phyloP scores from a whole-genome alignment of 345 rosid species.

The Linum trigynum region DNA sequence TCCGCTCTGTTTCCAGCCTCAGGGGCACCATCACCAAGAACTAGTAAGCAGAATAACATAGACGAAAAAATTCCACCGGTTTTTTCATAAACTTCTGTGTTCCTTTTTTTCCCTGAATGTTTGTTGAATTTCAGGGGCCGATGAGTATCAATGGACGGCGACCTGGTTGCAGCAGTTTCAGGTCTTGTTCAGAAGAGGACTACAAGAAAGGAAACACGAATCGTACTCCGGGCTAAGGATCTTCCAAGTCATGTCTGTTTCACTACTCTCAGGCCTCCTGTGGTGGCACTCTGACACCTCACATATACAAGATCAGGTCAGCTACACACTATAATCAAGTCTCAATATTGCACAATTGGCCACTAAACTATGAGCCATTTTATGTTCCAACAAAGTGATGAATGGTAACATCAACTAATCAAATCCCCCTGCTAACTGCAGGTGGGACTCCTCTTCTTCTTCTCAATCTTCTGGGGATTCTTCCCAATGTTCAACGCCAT shows the following conservation, averaged over 20 bases:
- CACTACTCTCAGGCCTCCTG: conserved; percentile 70
- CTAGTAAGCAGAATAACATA: conserved; percentile 23
- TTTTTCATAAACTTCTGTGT: too few relatives aligned
- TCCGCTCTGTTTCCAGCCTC: conserved; percentile 16
- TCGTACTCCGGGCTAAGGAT: conserved; percentile 32
- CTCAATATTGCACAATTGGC: background rate
- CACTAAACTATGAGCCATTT: too few relatives aligned
- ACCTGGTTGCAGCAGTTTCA: conserved; percentile 55
- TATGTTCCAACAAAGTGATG: too few relatives aligned
- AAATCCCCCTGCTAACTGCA: conserved; percentile 14
- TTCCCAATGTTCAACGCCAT: conserved; percentile 75
- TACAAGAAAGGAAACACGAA: conserved; percentile 39
- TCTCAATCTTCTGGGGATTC: conserved; percentile 90
- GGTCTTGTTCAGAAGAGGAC: conserved; percentile 33
- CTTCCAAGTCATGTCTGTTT: conserved; percentile 53
- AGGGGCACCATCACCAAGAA: conserved; percentile 13
- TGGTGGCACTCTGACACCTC: conserved; percentile 79
- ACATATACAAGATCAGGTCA: conserved; percentile 90
- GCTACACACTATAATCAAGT: too few relatives aligned
- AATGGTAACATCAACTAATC: too few relatives aligned
- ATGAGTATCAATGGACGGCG: conserved; percentile 47
- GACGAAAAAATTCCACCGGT: background rate
- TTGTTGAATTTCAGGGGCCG: conserved; percentile 72
- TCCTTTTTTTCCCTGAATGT: conserved; percentile 33
- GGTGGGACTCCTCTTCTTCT: conserved; percentile 87